phyloP scores from a whole-genome alignment of 768 basidiomycete genomes.

The Kwoniella shandongensis region DNA sequence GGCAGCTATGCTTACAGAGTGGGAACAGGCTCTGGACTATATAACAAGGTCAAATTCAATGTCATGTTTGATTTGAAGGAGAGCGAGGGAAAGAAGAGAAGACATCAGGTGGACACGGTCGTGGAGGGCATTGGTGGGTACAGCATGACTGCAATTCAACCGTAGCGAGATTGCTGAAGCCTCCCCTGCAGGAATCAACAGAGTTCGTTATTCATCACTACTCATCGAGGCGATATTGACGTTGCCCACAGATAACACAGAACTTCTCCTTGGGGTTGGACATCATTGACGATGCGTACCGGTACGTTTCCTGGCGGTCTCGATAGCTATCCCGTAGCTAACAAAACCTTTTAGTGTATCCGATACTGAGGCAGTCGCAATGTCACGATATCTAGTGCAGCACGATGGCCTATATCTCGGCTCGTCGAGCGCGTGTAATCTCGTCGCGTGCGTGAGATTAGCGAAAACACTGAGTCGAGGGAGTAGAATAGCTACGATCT shows the following conservation, averaged over 20 bases:
- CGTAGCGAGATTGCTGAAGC: conserved; percentile 6
- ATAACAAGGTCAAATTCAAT: conserved; percentile 90
- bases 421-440: conserved; percentile 92
- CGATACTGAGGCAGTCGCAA: conserved; percentile 89
- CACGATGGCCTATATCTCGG: conserved; percentile 92
- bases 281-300: conserved; percentile 83
- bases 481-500: conserved; percentile 75
- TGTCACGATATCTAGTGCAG: conserved; percentile 88
- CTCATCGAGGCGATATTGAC: background rate
- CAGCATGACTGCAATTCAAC: background rate
- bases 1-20: background rate
- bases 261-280: conserved; percentile 84
- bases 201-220: conserved; percentile 48
- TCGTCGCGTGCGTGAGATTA: conserved; percentile 85
- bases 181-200: conserved; percentile 63
- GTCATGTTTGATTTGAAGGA: conserved; percentile 95
- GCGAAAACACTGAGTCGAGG: conserved; percentile 68
- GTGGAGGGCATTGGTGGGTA: conserved; percentile 69
- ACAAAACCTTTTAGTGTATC: conserved; percentile 64
- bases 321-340: background rate
- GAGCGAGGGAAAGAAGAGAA: conserved; percentile 83
- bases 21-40: conserved; percentile 71
- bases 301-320: conserved; percentile 55
- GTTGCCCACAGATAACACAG: conserved; percentile 61
- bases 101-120: conserved; percentile 76